Evolutionary conservation across 805 yeast genomes (phyloP).

Genomic region (Blastobotrys chiropterorum): DNA sequence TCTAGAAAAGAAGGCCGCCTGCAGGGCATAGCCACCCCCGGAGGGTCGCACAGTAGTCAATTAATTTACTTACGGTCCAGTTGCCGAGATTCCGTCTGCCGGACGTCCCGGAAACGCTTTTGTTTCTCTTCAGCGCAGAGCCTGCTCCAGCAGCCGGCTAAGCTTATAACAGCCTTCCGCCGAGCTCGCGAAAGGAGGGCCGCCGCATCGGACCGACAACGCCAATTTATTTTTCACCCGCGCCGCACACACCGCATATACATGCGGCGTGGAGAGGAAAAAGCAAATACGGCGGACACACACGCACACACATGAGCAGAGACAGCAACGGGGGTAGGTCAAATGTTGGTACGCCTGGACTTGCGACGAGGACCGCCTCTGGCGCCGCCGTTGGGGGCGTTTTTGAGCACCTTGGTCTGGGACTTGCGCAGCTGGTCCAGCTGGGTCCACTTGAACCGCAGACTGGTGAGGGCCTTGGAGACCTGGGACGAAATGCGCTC

Average conservation of each 20-base stretch:
- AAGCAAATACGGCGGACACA: background rate
- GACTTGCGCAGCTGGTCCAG: slow-evolving; percentile 14
- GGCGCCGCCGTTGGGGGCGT: background rate
- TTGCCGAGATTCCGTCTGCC: no score
- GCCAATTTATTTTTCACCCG: background rate
- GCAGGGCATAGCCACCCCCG: no score
- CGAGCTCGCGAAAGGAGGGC: background rate
- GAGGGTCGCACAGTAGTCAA: no score
- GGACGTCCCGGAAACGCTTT: no score
- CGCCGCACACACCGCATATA: background rate
- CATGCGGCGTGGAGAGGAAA: background rate
- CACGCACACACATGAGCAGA: no score
- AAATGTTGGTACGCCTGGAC: background rate
- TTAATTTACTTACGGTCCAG: no score
- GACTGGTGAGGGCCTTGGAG: slow-evolving; percentile 5
- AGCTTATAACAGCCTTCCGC: no score
- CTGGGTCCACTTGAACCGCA: slow-evolving; percentile 15
- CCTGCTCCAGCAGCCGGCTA: no score
- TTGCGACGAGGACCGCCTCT: background rate
- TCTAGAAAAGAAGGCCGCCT: background rate
- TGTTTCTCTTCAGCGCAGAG: no score
- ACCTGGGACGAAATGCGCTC: slow-evolving; percentile 14
- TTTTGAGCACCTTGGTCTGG: background rate
- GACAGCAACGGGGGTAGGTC: no score
- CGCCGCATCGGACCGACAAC: background rate